phyloP scores from a whole-genome alignment of 176 grass and related monocot genomes.

The Aegilops umbellulata region DNA sequence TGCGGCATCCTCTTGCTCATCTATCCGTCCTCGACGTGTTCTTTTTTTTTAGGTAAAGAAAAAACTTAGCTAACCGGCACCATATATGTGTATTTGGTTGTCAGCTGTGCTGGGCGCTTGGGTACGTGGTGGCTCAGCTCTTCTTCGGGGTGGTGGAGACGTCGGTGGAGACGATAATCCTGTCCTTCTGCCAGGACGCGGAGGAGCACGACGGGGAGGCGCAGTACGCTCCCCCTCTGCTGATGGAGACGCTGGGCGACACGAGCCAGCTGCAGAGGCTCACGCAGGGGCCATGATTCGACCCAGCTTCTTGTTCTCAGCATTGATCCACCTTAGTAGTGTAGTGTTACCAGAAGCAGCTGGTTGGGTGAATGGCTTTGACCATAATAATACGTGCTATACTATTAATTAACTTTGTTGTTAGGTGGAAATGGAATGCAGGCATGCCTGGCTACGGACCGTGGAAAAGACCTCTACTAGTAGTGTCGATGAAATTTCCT shows the following conservation, averaged over 20 bases:
- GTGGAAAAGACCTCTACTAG: too few relatives aligned
- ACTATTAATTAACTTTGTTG: too few relatives aligned
- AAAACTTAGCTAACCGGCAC: too few relatives aligned
- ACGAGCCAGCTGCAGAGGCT: constrained; percentile 68
- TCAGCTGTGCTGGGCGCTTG: constrained; percentile 78
- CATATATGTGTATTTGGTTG: not conserved
- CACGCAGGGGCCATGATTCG: constrained; percentile 60
- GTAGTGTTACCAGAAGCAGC: not conserved
- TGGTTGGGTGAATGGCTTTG: not conserved
- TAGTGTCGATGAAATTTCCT: too few relatives aligned
- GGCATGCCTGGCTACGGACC: too few relatives aligned
- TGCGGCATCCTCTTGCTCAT: not conserved
- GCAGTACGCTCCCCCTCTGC: constrained; percentile 73
- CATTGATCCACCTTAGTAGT: not conserved
- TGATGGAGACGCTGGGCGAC: constrained; percentile 81
- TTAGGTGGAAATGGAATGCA: too few relatives aligned
- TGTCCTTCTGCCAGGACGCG: constrained; percentile 94
- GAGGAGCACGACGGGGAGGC: constrained; percentile 87
- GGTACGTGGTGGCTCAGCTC: constrained; percentile 80
- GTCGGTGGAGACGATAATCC: constrained; percentile 81
- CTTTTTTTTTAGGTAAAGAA: too few relatives aligned
- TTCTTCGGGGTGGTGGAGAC: constrained; percentile 88
- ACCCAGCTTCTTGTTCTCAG: not conserved
- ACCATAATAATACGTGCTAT: too few relatives aligned
- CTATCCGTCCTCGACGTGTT: not conserved